A percentile compares a stretch with the other conserved stretches of the same genome.
These are phyloP conservation scores for thale cress (Arabidopsis thaliana) DNA, from an alignment of 345 rosid species.

Conservation along the genomic window TAIR10.1 NC_003075.7:17676001-17676500, in stretches of 20 bases:
- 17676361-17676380: conserved; percentile 22
- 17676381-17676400: conserved; percentile 26
- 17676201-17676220: conserved; percentile 44
- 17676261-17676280: conserved; percentile 67
- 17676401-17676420: conserved; percentile 41
- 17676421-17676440: conserved; percentile 31
- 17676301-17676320: conserved; percentile 18
- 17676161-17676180: conserved; percentile 38
- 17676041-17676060: conserved; percentile 31
- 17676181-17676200: conserved; percentile 48
- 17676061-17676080: conserved; percentile 35
- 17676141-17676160: neutral
- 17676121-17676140: conserved; percentile 11
- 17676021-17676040: conserved; percentile 48
- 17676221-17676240: conserved; percentile 60
- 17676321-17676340: neutral
- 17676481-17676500: conserved; percentile 24
- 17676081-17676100: conserved; percentile 18
- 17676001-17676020: conserved; percentile 48
- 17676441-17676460: conserved; percentile 17
- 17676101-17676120: conserved; percentile 24
- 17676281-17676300: conserved; percentile 57
- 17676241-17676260: conserved; percentile 84
- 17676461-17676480: conserved; percentile 43
- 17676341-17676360: conserved; percentile 3